These are phyloP conservation scores for Dillenia suffruticosa DNA, from an alignment of 164 flowering plant genomes.

Conservation along the genomic window DNA sequence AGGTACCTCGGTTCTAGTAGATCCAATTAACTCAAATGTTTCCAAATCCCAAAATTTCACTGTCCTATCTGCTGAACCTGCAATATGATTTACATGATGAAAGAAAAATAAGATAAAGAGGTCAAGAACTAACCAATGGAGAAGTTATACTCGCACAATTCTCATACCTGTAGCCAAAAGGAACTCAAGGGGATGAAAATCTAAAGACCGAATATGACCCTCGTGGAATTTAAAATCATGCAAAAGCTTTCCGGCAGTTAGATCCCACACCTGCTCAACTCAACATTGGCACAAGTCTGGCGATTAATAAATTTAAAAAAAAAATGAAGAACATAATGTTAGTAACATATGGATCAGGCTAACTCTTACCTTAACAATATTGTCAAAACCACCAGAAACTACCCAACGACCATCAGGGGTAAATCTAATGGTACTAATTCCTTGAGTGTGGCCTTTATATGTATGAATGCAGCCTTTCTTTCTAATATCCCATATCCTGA, in stretches of 20 bases:
- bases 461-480: slow-evolving; percentile 95
- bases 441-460: slow-evolving; percentile 77
- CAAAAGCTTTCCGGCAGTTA: slow-evolving; percentile 90
- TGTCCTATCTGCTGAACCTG: slow-evolving; percentile 78
- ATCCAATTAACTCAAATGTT: slow-evolving; percentile 77
- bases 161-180: slow-evolving; percentile 77
- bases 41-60: slow-evolving; percentile 82
- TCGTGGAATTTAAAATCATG: slow-evolving; percentile 87
- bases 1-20: slow-evolving; percentile 63
- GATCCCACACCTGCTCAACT: slow-evolving; percentile 73
- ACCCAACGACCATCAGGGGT: slow-evolving; percentile 97
- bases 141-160: slow-evolving; percentile 13
- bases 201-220: slow-evolving; percentile 65
- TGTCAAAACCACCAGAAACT: slow-evolving; percentile 88
- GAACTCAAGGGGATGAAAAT: slow-evolving; percentile 88
- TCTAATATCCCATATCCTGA: slow-evolving; percentile 85
- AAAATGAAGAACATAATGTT: not conserved
- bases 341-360: not conserved
- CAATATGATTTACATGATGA: slow-evolving; percentile 3
- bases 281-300: not conserved
- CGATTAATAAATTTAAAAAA: not conserved
- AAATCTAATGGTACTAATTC: slow-evolving; percentile 64
- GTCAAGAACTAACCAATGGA: not conserved
- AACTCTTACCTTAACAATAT: slow-evolving; percentile 65
- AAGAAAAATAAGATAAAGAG: not conserved